phyloP scores from a whole-genome alignment of 202 grass and related monocot species.

The Digitaria exilis region DNA sequence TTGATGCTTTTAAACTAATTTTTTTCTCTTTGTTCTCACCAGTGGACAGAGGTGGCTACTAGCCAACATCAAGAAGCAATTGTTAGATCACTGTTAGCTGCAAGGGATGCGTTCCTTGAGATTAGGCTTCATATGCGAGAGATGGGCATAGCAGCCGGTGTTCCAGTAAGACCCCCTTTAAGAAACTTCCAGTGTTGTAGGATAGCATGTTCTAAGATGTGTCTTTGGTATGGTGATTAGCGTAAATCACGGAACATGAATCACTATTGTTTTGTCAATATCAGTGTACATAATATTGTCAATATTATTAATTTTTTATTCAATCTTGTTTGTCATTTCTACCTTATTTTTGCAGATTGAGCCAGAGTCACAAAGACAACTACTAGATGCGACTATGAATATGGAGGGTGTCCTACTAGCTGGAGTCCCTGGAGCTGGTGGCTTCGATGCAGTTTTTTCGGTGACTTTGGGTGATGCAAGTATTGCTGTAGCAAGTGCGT shows the following conservation, averaged over 20 bases:
- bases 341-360: constrained; percentile 67
- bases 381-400: constrained; percentile 83
- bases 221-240: constrained; percentile 10
- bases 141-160: constrained; percentile 77
- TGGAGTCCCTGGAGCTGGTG: constrained; percentile 91
- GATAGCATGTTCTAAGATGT: constrained; percentile 19
- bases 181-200: constrained; percentile 23
- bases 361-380: constrained; percentile 74
- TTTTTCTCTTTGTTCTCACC: constrained; percentile 38
- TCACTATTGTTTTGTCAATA: background rate
- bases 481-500: constrained; percentile 52
- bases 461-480: constrained; percentile 78
- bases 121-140: constrained; percentile 76
- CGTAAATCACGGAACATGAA: background rate
- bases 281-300: constrained; percentile 20
- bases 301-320: background rate
- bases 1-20: constrained; percentile 36
- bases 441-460: constrained; percentile 90
- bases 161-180: constrained; percentile 73
- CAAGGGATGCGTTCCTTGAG: constrained; percentile 74
- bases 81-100: constrained; percentile 63
- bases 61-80: constrained; percentile 65
- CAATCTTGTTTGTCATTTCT: background rate
- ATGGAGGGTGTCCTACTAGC: constrained; percentile 87
- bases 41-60: constrained; percentile 72